Percentiles rank a stretch among this genome's conserved stretches.
Conservation (phyloP, 2,329 filamentous ascomycete genomes). For the Colletotrichum melonis region DNA sequence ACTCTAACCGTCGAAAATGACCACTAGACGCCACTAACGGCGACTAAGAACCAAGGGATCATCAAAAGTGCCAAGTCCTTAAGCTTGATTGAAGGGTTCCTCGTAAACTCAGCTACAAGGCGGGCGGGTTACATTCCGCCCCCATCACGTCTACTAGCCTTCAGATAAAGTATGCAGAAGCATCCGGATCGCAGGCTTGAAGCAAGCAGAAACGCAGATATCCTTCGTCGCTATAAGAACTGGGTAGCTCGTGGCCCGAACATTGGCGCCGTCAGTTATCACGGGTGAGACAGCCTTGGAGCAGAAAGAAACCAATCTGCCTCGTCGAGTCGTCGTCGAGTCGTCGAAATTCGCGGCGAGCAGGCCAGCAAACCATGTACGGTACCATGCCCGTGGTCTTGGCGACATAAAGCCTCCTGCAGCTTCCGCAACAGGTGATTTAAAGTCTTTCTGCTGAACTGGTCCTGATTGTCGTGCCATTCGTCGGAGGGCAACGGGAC, state of each 20-base stretch:
- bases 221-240: no score
- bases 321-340: not conserved
- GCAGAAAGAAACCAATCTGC: not conserved
- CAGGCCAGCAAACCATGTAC: not conserved
- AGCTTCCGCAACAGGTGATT: not conserved
- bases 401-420: not conserved
- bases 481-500: constrained; percentile 17
- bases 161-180: no score
- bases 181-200: no score
- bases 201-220: no score
- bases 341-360: no score
- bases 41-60: constrained; percentile 3
- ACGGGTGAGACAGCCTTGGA: not conserved
- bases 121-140: not conserved
- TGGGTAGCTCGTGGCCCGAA: not conserved
- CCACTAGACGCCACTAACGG: constrained; percentile 8
- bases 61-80: not conserved
- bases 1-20: not conserved
- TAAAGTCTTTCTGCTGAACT: not conserved
- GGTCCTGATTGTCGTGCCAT: constrained; percentile 22
- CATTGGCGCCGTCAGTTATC: no score
- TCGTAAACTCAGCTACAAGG: not conserved
- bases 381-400: not conserved
- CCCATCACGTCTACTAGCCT: no score
- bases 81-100: not conserved